Base-by-base conservation (phyloP, 345 rosid species). In the Salix udensis region DNA sequence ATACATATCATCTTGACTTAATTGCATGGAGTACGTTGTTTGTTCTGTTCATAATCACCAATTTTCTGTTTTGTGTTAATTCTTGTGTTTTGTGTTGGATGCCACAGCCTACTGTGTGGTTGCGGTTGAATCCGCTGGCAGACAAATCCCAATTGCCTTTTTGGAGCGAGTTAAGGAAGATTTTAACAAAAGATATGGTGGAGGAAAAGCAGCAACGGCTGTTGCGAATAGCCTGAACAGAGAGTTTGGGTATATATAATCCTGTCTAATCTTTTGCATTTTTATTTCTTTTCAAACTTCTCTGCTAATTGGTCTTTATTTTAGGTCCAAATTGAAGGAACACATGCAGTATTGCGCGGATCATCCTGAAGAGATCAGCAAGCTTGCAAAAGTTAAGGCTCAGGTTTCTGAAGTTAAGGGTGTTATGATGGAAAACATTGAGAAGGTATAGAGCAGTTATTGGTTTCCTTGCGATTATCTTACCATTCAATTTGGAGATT, bases 381-480 rank as follows among this genome's bases (percentile, higher is more conserved):
- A 96, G 82, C 92, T 96, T 78, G 94, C 98, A 53, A 96, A 96
- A 88, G 99, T 96, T 77, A 94, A 96, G 81, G 97, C 97, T 39
- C 99, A 96, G 84, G 99, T 96, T 39, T 85, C 97, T 52, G 99
- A 96, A 88, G 99, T 96, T 52, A 96, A 94, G 84, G 98, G 98
- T 79, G 99, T 96, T 16, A 96, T 96, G 98, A 91, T 96, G 98
- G 99, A 96, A 76, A 96, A 96, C 77, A 96, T 96, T 46, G 99
- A 94, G 81, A 96, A 96, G 99, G 99, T 91, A 79, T 8, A 55
- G 50, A 52, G 65, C 34, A 11, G 50, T 48, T 70, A 68, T 65
- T 44, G 24, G 11, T 4, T 30, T 67, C 66, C 64, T 70, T n/a
- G 16, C 50, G 16, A 46, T 14, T 46, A 12, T 10, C 7, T 48